Conservation (phyloP, 352 stramenopile species). For the Phytopythium ostracodes region DNA sequence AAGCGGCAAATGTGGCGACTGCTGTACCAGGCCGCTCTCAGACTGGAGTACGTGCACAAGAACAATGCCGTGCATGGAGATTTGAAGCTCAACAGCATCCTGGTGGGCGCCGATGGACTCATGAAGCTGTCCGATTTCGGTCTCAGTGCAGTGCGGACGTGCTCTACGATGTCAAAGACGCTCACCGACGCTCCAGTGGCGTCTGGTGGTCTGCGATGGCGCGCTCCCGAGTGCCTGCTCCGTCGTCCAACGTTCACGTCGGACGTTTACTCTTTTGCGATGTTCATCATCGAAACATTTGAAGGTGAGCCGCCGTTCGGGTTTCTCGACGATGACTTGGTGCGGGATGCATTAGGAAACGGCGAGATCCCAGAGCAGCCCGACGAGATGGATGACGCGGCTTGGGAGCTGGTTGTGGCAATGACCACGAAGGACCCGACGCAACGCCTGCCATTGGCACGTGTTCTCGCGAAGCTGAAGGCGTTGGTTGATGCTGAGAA, state of each 20-base stretch:
- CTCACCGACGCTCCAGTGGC: background rate
- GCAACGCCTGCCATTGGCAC: background rate
- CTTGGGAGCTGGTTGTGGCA: background rate
- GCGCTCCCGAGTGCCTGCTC: background rate
- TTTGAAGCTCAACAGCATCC: conserved; percentile 2
- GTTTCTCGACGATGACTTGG: background rate
- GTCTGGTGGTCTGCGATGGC: background rate
- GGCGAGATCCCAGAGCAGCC: background rate
- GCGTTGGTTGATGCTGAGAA: background rate
- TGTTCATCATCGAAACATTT: conserved; percentile 10
- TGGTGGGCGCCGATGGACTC: background rate
- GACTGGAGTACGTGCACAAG: conserved; percentile 17
- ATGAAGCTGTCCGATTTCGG: background rate
- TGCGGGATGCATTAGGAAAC: background rate
- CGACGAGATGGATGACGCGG: background rate
- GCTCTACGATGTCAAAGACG: background rate
- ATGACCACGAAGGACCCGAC: background rate
- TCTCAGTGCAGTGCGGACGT: background rate
- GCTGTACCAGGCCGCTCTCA: conserved; percentile 27
- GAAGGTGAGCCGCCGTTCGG: background rate
- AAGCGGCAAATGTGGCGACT: conserved; percentile 12
- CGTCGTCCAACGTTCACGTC: conserved; percentile 1
- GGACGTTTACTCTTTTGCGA: conserved; percentile 12
- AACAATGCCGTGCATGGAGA: background rate
- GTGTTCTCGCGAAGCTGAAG: background rate